Evolutionary conservation across 2,329 filamentous ascomycete genomes (phyloP), one percentile per base, ranked within the genome.

Genomic region (Fusarium sulawesiense): DNA sequence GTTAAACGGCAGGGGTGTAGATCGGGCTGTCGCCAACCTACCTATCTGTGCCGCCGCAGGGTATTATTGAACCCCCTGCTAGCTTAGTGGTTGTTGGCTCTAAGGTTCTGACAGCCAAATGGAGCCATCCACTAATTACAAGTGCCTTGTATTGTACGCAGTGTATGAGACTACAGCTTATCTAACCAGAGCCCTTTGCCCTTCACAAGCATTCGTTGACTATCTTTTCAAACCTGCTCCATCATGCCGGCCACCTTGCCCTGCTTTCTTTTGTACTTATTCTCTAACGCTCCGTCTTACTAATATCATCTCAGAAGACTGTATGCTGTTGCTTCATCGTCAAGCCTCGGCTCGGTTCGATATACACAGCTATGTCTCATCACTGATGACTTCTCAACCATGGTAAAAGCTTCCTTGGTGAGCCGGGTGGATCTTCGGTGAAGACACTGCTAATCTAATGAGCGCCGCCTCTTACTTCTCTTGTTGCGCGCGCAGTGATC

Each of bases 301-400:
- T 14, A 6, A 7, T 7, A 58, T 58, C 53, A 59, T 59, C 54
- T 60, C 44, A 60, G 54, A 60, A 23, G 27, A 58, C 42, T 60
- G 12, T 60, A 37, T 10, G 58, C 44, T 49, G 21, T 48, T 49
- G n/a, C 34, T 49, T 59, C 58, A 11, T 60, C 54, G 34, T 16
- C 54, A 60, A 49, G 53, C 53, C 53, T 58, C 2, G 16, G 53
- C 44, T 8, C 34, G 34, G 44, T 42, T 42, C 44, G 34, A 58
- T 9, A 49, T 48, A 42, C 27, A 18, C 53, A 60, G 57, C 34
- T 42, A 1, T 29, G 37, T 58, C 42, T 60, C 42, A 60, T 60
- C 53, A 58, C 53, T 42, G 57, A 58, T 58, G 42, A 58, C 20
- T 37, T 18, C n/a, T 18, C 12, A 13, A 18, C 14, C 18, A 6